Percentiles rank a stretch among this genome's conserved stretches.
Evolutionary conservation across 768 basidiomycete species (phyloP).

Genomic region (Vararia minispora): DNA sequence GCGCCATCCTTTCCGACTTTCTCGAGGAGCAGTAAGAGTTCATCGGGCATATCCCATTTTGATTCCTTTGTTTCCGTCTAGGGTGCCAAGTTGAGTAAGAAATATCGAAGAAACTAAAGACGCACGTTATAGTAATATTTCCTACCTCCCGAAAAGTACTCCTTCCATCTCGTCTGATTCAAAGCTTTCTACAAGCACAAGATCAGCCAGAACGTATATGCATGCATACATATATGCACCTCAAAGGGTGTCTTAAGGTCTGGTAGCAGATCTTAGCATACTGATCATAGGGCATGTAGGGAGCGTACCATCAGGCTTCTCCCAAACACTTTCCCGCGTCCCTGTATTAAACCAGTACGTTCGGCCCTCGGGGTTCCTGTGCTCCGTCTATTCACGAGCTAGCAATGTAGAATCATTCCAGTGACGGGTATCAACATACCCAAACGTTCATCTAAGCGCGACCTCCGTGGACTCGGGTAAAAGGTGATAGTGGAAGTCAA

Average conservation of each 20-base stretch:
- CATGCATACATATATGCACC: slow-evolving; percentile 29
- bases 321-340: slow-evolving; percentile 91
- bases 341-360: slow-evolving; percentile 94
- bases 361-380: slow-evolving; percentile 92
- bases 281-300: too few relatives aligned
- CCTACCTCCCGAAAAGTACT: slow-evolving; percentile 85
- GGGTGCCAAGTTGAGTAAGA: too few relatives aligned
- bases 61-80: slow-evolving; percentile 86
- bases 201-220: not conserved
- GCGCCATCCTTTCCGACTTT: slow-evolving; percentile 69
- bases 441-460: slow-evolving; percentile 2
- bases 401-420: not conserved
- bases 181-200: slow-evolving; percentile 56
- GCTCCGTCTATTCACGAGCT: slow-evolving; percentile 94
- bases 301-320: slow-evolving; percentile 83
- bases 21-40: slow-evolving; percentile 74
- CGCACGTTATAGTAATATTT: slow-evolving; percentile 86
- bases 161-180: slow-evolving; percentile 87
- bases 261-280: too few relatives aligned
- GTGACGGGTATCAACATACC: not conserved
- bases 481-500: not conserved
- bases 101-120: not conserved
- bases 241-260: slow-evolving; percentile 91
- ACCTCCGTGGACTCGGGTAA: not conserved
- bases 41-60: slow-evolving; percentile 97